Base-by-base conservation (phyloP, 495 filamentous ascomycete genomes). In the Bacidia gigantensis region DNA sequence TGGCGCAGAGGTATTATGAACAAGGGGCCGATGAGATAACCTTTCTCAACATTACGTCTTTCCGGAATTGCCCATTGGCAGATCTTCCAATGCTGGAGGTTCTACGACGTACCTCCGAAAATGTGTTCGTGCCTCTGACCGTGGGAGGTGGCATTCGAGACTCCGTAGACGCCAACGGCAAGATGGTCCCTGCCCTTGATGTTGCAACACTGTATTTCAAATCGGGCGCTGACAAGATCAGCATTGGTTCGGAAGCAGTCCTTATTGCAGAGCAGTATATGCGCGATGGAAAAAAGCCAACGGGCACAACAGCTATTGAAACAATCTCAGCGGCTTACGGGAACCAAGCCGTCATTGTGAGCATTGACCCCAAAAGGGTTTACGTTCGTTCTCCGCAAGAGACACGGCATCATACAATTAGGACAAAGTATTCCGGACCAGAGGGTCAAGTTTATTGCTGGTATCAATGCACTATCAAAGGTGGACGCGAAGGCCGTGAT, bases 391-490 rank as follows among this genome's bases (percentile, higher is more conserved):
- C 75, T 39, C 73, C 75, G 25, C 73, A 80, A 20, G 80, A 82
- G 46, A 96, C 92, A 11, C 66, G 69, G 18, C 92, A 95, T 67
- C 78, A 83, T 61, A 89, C 83, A 0, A 72, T 96, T 51, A 72
- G 75, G 62, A 94, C 92, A 2, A 63, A 67, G 11, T 76, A 69
- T 53, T 79, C 77, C 2, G 87, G 89, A 10, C 82, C 84, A 0
- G 69, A 77, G 2, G 87, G 89, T 3, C 88, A 96, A 68, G 68
- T 69, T 47, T 85, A 79, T 67, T 95, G 87, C 69, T 98, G 92
- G 92, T 98, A 97, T 58, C 90, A 95, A 50, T 95, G 89, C 67
- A 98, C 92, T 11, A 86, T 93, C 65, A 95, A 89, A 73, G 92
- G 92, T 20, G 92, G 92, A 2, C 76, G 92, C 35, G 92, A 98